A percentile compares a stretch with the other conserved stretches of the same genome.
phyloP scores from a whole-genome alignment of 2,329 filamentous ascomycete species.

The Curvularia sp. region DNA sequence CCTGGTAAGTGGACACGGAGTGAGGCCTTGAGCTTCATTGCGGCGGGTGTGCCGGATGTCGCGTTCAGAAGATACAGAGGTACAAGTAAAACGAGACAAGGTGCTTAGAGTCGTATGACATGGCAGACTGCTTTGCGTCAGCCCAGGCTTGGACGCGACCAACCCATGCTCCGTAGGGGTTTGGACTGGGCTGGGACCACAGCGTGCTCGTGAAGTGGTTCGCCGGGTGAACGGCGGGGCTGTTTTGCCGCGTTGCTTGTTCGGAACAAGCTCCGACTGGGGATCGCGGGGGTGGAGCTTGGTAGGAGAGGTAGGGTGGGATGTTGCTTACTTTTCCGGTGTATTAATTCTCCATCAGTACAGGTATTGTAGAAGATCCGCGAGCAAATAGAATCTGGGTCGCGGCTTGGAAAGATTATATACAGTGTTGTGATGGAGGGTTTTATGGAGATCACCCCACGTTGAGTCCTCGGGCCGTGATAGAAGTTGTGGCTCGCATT shows the following conservation, averaged over 20 bases:
- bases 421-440: neutral
- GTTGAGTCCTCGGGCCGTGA: neutral
- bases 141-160: neutral
- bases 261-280: slow-evolving; percentile 25
- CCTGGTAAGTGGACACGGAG: slow-evolving; percentile 24
- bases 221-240: slow-evolving; percentile 5
- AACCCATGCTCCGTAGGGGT: slow-evolving; percentile 3
- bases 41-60: neutral
- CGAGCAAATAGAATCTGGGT: neutral
- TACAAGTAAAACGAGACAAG: neutral
- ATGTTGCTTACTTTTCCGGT: neutral
- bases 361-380: neutral
- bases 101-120: slow-evolving; percentile 4
- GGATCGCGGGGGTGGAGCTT: slow-evolving; percentile 7
- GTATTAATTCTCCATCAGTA: neutral
- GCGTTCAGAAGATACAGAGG: neutral
- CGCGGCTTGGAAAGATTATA: neutral
- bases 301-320: neutral
- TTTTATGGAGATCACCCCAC: neutral
- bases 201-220: neutral
- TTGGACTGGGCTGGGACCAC: neutral
- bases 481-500: slow-evolving; percentile 2
- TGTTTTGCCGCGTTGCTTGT: slow-evolving; percentile 23
- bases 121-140: neutral
- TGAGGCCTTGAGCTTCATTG: slow-evolving; percentile 20